These are phyloP conservation scores for Platanus orientalis DNA, from an alignment of 164 flowering plant species.

Conservation along the genomic window DNA sequence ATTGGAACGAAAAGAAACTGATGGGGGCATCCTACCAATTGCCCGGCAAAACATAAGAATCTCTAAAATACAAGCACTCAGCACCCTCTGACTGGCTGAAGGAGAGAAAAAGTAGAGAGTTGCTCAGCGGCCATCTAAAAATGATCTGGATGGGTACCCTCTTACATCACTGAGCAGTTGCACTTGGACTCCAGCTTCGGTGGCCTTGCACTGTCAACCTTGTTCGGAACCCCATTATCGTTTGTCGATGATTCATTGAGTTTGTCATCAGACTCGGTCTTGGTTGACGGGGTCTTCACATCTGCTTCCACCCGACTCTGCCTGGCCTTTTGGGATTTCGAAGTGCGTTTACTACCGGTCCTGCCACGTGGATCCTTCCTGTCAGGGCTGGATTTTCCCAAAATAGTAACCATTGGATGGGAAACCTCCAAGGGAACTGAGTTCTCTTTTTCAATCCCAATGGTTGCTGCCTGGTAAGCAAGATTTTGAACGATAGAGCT, in stretches of 20 bases:
- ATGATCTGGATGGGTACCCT: background rate
- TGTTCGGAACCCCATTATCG: slow-evolving; percentile 37
- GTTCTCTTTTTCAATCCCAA: slow-evolving; percentile 69
- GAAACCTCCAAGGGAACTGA: slow-evolving; percentile 41
- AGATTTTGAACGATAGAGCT: slow-evolving; percentile 78
- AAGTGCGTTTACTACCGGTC: slow-evolving; percentile 33
- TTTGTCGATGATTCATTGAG: slow-evolving; percentile 25
- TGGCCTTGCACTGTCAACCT: slow-evolving; percentile 45
- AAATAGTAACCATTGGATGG: slow-evolving; percentile 53
- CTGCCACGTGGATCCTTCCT: slow-evolving; percentile 37
- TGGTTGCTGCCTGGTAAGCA: slow-evolving; percentile 75
- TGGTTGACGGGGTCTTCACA: slow-evolving; percentile 24
- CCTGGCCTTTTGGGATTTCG: slow-evolving; percentile 54
- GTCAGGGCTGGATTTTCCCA: slow-evolving; percentile 47
- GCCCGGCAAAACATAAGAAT: slow-evolving; percentile 22
- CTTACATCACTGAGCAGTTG: slow-evolving; percentile 85
- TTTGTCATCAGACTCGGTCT: slow-evolving; percentile 41
- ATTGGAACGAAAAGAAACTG: slow-evolving; percentile 23
- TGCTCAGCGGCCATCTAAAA: background rate
- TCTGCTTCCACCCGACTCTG: slow-evolving; percentile 46
- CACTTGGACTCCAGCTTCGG: slow-evolving; percentile 89
- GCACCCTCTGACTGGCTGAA: slow-evolving; percentile 6
- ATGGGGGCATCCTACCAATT: slow-evolving; percentile 25
- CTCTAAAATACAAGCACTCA: slow-evolving; percentile 22
- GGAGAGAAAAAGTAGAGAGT: slow-evolving; percentile 1